These are phyloP conservation scores for Tetrapisispora phaffii DNA, from an alignment of 805 yeast genomes.

Conservation along the genomic window DNA sequence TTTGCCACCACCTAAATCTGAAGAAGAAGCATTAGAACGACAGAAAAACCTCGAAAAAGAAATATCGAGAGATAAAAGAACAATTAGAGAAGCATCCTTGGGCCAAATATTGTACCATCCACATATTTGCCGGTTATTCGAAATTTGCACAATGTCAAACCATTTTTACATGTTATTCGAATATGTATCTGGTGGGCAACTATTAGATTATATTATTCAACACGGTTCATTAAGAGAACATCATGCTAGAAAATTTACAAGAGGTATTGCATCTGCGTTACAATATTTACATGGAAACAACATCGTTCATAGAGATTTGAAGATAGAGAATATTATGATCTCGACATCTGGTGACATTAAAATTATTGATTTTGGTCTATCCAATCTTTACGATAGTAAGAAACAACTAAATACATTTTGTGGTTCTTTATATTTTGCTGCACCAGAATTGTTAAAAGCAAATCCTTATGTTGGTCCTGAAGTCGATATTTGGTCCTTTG, in stretches of 20 bases:
- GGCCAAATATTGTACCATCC: slow-evolving; percentile 88
- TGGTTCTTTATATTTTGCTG: slow-evolving; percentile 96
- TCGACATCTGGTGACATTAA: slow-evolving; percentile 89
- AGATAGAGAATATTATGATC: slow-evolving; percentile 92
- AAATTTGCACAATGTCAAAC: slow-evolving; percentile 91
- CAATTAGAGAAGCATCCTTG: slow-evolving; percentile 89
- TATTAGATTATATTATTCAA: slow-evolving; percentile 92
- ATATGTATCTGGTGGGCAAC: slow-evolving; percentile 93
- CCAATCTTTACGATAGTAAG: slow-evolving; percentile 69
- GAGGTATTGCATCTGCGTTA: slow-evolving; percentile 88
- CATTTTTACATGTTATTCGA: slow-evolving; percentile 96
- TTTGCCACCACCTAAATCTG: slow-evolving; percentile 55
- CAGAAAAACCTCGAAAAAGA: slow-evolving; percentile 72
- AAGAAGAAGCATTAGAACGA: slow-evolving; percentile 47
- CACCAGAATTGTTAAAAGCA: slow-evolving; percentile 91
- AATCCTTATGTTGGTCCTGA: slow-evolving; percentile 93
- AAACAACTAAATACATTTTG: slow-evolving; percentile 82
- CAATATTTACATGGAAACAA: slow-evolving; percentile 90
- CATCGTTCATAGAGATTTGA: slow-evolving; percentile 92
- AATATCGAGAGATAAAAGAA: slow-evolving; percentile 80
- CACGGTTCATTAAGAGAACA: slow-evolving; percentile 91
- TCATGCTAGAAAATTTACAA: slow-evolving; percentile 87
- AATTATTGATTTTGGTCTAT: slow-evolving; percentile 91
- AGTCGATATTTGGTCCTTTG: slow-evolving; percentile 97
- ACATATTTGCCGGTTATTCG: slow-evolving; percentile 81